Base-by-base conservation (phyloP, 1,284 basidiomycete genomes). In the Agroathelia rolfsii region DNA sequence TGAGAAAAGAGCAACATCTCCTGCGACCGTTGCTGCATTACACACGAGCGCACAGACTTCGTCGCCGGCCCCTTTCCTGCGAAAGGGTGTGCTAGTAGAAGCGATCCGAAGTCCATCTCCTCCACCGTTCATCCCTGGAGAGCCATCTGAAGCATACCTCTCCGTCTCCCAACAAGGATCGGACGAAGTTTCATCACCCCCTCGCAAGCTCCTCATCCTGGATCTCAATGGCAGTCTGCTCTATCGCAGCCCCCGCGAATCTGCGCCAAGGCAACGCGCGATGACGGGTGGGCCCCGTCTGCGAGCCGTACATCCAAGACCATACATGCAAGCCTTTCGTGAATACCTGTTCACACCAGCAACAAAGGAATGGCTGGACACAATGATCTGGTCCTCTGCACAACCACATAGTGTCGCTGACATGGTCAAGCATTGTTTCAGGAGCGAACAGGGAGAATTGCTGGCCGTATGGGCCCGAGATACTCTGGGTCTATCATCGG, bases 341-440 rank as follows among this genome's bases (percentile, higher is more conserved):
- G 55, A 65, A 2, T 90, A 80, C 46, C 52, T 81, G 3, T 74
- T 82, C 37, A 69, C 74, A 32, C 54, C 61, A 0, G 43, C 58
- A 17, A 80, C 75, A 14, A 56, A 52, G 22, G 43, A 46, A 12
- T 82, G 78, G 73, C 65, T 87, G 17, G 80, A 88, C 39, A 74
- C 79, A 4, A 83, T 90, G 73, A 72, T 92, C 1, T 92, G 88
- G 87, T 85, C 80, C 41, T 84, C 79, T 1, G 87, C 87, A 1
- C 79, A 86, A 49, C 79, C 82, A 0, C 70, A 77, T 36, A 88
- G 76, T 45, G 88, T 92, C 3, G 54, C 62, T 1, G 72, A 75
- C 42, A 84, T 85, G 81, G 76, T 81, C 0, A 49, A 64, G 19
- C 61, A 58, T 32, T 66, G 64, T 38, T 84, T 80, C 50, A 66